Evolutionary conservation across 1,284 basidiomycete species (phyloP).

Genomic region (Sporisorium reilianum): DNA sequence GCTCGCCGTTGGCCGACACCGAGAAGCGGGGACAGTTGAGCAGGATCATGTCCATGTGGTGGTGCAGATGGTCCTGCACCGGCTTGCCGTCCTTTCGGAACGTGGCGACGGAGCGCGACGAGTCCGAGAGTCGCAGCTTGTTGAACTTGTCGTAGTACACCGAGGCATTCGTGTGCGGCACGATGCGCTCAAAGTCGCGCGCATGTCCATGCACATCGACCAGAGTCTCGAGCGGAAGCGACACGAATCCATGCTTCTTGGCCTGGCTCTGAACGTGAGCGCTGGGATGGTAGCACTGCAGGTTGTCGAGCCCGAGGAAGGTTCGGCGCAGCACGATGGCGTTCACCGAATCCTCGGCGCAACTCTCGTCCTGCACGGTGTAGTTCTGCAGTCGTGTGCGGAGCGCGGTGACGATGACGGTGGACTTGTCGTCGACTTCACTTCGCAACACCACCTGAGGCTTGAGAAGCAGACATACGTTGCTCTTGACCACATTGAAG

Average conservation of each 20-base stretch:
- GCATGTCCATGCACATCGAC: conserved; percentile 48
- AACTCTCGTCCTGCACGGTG: conserved; percentile 82
- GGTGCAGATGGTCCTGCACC: conserved; percentile 77
- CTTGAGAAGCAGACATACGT: conserved; percentile 86
- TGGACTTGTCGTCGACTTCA: conserved; percentile 75
- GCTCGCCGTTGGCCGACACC: conserved; percentile 85
- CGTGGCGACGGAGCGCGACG: conserved; percentile 73
- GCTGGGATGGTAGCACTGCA: conserved; percentile 87
- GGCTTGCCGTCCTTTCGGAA: conserved; percentile 61
- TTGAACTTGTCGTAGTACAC: conserved; percentile 96
- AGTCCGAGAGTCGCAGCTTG: conserved; percentile 75
- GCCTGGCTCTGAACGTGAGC: conserved; percentile 45
- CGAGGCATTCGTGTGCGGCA: conserved; percentile 87
- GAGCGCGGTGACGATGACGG: conserved; percentile 83
- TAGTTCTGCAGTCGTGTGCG: conserved; percentile 85
- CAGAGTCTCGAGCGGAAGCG: conserved; percentile 84
- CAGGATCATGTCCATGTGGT: conserved; percentile 85
- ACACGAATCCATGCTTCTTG: conserved; percentile 69
- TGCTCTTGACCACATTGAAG: conserved; percentile 74
- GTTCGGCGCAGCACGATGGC: conserved; percentile 87
- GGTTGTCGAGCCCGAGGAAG: conserved; percentile 79
- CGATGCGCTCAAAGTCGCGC: conserved; percentile 77
- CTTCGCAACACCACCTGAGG: conserved; percentile 88
- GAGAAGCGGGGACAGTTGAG: conserved; percentile 81
- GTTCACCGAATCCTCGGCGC: conserved; percentile 85